Evolutionary conservation across 352 stramenopile genomes (phyloP).

Genomic region (Pythium periplocum): DNA sequence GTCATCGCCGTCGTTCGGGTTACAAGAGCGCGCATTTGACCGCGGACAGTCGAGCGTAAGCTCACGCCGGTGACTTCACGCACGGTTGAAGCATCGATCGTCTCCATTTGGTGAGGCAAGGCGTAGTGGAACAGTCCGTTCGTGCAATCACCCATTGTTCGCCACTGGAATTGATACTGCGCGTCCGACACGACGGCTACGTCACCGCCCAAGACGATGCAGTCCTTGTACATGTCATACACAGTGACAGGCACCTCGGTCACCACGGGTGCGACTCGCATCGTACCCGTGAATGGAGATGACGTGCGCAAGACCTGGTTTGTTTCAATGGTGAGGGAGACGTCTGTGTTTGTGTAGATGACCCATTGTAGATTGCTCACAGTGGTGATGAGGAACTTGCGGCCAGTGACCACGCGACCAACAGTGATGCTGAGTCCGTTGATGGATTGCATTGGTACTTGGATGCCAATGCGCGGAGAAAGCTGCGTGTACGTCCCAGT

Average conservation of each 20-base stretch:
- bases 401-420: slow-evolving; percentile 26
- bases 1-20: slow-evolving; percentile 30
- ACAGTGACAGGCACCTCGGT: slow-evolving; percentile 31
- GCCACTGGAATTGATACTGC: slow-evolving; percentile 56
- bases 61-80: slow-evolving; percentile 25
- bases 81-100: slow-evolving; percentile 36
- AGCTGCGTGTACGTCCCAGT: slow-evolving; percentile 47
- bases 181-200: slow-evolving; percentile 37
- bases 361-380: slow-evolving; percentile 56
- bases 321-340: slow-evolving; percentile 37
- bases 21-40: slow-evolving; percentile 45
- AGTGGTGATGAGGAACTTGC: slow-evolving; percentile 43
- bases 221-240: slow-evolving; percentile 62
- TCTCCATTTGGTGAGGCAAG: slow-evolving; percentile 50
- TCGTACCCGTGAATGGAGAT: slow-evolving; percentile 29
- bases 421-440: slow-evolving; percentile 27
- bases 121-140: slow-evolving; percentile 60
- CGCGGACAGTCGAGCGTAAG: slow-evolving; percentile 45
- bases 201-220: slow-evolving; percentile 45
- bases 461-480: slow-evolving; percentile 40
- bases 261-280: slow-evolving; percentile 41
- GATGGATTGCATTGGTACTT: slow-evolving; percentile 49
- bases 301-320: slow-evolving; percentile 35
- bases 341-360: slow-evolving; percentile 32
- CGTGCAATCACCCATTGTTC: slow-evolving; percentile 44